These are phyloP conservation scores for Eucalyptus erythrocorys DNA, from an alignment of 345 rosid species.

Conservation along the genomic window DNA sequence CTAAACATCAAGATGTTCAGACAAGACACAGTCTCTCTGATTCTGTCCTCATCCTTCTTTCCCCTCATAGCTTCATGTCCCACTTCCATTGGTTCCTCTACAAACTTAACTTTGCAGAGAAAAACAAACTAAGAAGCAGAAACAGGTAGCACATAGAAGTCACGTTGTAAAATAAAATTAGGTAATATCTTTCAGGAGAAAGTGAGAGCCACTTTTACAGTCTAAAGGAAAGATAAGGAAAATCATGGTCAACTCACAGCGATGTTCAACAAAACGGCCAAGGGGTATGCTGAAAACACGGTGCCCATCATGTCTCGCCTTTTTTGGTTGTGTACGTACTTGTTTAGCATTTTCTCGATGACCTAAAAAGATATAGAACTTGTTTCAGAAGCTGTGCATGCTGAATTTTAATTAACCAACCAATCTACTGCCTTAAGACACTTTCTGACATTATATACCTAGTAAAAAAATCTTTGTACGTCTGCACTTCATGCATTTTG, in stretches of 20 bases:
- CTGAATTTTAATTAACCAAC: background rate
- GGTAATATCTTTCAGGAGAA: background rate
- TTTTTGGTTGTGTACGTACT: accelerated
- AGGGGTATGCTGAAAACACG: slow-evolving; percentile 29
- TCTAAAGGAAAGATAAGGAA: background rate
- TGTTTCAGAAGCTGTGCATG: background rate
- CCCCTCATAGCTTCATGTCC: background rate
- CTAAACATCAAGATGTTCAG: background rate
- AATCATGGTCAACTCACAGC: slow-evolving; percentile 56
- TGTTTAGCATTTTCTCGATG: background rate
- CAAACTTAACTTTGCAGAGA: background rate
- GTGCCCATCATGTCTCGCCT: slow-evolving; percentile 7
- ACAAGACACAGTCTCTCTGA: background rate
- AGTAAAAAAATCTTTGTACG: background rate
- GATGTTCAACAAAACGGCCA: slow-evolving; percentile 56
- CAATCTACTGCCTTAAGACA: background rate
- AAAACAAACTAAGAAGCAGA: background rate
- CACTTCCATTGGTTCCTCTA: background rate
- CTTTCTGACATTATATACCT: background rate
- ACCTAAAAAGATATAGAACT: background rate
- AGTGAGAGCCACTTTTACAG: background rate
- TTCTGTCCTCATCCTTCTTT: background rate
- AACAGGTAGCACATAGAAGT: background rate
- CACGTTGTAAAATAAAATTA: background rate
- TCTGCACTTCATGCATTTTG: background rate